These are phyloP conservation scores for Tricholoma hemisulphureum DNA, from an alignment of 768 basidiomycete species.

Conservation along the genomic window DNA sequence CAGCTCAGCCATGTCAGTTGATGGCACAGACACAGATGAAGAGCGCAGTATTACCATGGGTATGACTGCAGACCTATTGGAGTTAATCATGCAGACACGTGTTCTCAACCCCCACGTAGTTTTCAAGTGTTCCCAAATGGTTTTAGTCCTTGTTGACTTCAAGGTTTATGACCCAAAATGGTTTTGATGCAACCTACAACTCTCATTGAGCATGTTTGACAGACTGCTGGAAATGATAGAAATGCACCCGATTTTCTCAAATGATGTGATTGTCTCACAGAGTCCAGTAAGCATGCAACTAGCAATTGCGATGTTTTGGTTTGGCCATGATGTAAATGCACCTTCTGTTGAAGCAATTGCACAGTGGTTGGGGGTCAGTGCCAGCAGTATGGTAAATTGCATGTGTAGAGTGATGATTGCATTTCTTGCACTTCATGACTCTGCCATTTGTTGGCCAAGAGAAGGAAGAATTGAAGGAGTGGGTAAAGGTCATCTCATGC, in stretches of 20 bases:
- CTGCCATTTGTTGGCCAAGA: constrained; percentile 25
- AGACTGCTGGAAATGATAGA: no score
- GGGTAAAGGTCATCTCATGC: constrained; percentile 34
- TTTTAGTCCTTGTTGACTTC: constrained; percentile 22
- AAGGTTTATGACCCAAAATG: constrained; percentile 16
- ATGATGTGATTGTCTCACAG: no score
- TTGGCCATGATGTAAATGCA: constrained; percentile 41
- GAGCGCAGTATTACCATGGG: no score
- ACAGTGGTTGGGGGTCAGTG: constrained; percentile 36
- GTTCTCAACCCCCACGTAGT: constrained; percentile 14
- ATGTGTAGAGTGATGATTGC: constrained; percentile 29
- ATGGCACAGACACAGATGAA: no score
- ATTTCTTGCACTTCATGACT: constrained; percentile 25
- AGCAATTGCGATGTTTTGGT: constrained; percentile 10
- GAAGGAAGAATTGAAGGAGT: constrained; percentile 35
- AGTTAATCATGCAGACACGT: constrained; percentile 7
- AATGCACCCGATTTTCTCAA: no score
- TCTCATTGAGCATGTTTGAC: constrained; percentile 25
- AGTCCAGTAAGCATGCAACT: no score
- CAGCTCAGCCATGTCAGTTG: no score
- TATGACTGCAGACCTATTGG: constrained; percentile 13
- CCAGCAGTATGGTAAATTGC: constrained; percentile 26
- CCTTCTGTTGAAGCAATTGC: constrained; percentile 29
- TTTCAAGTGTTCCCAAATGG: constrained; percentile 18
- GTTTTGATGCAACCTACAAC: constrained; percentile 26